Base-by-base conservation (phyloP, 2,329 filamentous ascomycete genomes). In the Xylariaceae sp. region DNA sequence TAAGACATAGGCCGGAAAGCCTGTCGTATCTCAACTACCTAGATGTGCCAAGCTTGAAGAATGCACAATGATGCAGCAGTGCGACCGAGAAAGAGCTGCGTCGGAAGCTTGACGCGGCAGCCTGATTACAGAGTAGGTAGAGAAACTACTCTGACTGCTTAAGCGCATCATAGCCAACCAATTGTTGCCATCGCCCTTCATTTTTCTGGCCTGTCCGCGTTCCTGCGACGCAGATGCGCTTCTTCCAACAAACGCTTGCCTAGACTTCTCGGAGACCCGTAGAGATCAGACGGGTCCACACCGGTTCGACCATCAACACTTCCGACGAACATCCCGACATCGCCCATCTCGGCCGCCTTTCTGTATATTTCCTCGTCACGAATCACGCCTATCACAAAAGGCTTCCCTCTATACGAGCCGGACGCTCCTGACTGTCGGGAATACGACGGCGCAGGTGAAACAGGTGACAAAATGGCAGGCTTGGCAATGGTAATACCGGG, bases 351-450 rank as follows among this genome's bases (percentile, higher is more conserved):
- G 9, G 75, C 77, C 2, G 80, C 80, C 64, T 75, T 74, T 23
- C 77, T 78, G 58, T 81, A 77, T 1, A 84, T 56, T 18, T 80
- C 76, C 7, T 78, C 75, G 53, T 80, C 76, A 52, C 75, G 76
- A 51, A 84, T 76, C 11, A 83, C 74, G 1, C 79, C 77, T 73
- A 83, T 81, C 42, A 76, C 74, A 52, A 85, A 78, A 11, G 81
- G 76, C 17, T 76, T 76, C 49, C 81, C 81, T 66, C 78, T 81
- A 65, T 82, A 83, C n/a, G 81, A 83, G 2, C 81, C 81, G 11
- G 78, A 79, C 15, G 75, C 75, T 34, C 57, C 54, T 2, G 53
- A 35, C n/a, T 56, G 53, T 48, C 56, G 60, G 2, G 59, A 54
- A 13, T 45, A 10, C 18, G 71, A 74, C 52, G 74, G 65, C 3